phyloP scores from a whole-genome alignment of 768 basidiomycete species.

The Rhizopogon rudus region DNA sequence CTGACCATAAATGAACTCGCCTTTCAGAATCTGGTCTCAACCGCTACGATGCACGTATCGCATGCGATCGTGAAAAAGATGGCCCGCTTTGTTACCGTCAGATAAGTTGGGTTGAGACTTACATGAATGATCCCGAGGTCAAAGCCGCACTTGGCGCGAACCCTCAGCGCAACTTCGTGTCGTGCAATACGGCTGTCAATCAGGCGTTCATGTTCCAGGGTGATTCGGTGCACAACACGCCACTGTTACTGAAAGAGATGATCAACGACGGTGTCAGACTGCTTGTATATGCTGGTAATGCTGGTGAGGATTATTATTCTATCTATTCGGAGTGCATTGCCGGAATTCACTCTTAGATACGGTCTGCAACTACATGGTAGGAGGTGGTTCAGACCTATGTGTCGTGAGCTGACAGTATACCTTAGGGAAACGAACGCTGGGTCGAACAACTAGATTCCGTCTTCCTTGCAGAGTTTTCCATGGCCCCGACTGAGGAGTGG shows the following conservation, averaged over 20 bases:
- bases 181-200: slow-evolving; percentile 78
- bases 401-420: neutral
- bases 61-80: slow-evolving; percentile 68
- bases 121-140: slow-evolving; percentile 73
- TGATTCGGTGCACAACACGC: slow-evolving; percentile 83
- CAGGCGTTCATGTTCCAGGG: slow-evolving; percentile 77
- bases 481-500: slow-evolving; percentile 50
- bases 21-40: slow-evolving; percentile 66
- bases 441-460: slow-evolving; percentile 54
- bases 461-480: slow-evolving; percentile 58
- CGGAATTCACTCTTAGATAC: slow-evolving; percentile 44
- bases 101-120: slow-evolving; percentile 85
- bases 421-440: slow-evolving; percentile 76
- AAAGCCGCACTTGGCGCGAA: slow-evolving; percentile 80
- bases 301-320: slow-evolving; percentile 39
- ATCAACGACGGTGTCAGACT: slow-evolving; percentile 80
- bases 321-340: slow-evolving; percentile 1
- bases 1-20: slow-evolving; percentile 1
- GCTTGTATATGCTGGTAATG: slow-evolving; percentile 86
- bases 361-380: slow-evolving; percentile 83
- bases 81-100: slow-evolving; percentile 73
- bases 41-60: slow-evolving; percentile 80
- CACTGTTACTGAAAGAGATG: slow-evolving; percentile 71
- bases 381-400: slow-evolving; percentile 13
- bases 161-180: slow-evolving; percentile 50